phyloP scores from a whole-genome alignment of 768 basidiomycete genomes.

The Tricholoma furcatifolium region DNA sequence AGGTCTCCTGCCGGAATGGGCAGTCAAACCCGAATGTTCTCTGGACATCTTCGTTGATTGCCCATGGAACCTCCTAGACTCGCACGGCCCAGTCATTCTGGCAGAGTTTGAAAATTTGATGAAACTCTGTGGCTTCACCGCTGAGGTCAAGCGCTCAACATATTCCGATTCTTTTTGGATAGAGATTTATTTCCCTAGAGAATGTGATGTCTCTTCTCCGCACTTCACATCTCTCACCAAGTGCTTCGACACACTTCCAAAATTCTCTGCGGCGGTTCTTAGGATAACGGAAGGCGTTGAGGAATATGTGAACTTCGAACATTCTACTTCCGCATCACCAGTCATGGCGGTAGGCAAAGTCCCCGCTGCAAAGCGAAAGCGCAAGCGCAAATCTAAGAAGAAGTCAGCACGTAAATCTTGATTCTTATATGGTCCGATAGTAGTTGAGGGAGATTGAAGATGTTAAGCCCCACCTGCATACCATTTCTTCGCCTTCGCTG shows the following conservation, averaged over 20 bases:
- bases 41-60: not conserved
- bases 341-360: too few relatives aligned
- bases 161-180: not conserved
- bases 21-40: not conserved
- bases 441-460: too few relatives aligned
- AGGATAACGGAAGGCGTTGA: not conserved
- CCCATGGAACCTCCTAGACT: not conserved
- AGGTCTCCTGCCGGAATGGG: not conserved
- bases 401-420: too few relatives aligned
- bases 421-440: too few relatives aligned
- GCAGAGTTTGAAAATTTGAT: not conserved
- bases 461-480: too few relatives aligned
- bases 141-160: not conserved
- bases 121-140: conserved; percentile 4
- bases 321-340: not conserved
- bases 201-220: not conserved
- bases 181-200: not conserved
- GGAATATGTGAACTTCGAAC: not conserved
- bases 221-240: not conserved
- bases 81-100: too few relatives aligned
- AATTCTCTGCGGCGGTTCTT: not conserved
- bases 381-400: too few relatives aligned
- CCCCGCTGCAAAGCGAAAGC: too few relatives aligned
- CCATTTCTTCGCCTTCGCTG: too few relatives aligned
- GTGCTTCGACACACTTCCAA: not conserved